These are phyloP conservation scores for Neonectria coccinea DNA, from an alignment of 2,329 filamentous ascomycete genomes.

Conservation along the genomic window DNA sequence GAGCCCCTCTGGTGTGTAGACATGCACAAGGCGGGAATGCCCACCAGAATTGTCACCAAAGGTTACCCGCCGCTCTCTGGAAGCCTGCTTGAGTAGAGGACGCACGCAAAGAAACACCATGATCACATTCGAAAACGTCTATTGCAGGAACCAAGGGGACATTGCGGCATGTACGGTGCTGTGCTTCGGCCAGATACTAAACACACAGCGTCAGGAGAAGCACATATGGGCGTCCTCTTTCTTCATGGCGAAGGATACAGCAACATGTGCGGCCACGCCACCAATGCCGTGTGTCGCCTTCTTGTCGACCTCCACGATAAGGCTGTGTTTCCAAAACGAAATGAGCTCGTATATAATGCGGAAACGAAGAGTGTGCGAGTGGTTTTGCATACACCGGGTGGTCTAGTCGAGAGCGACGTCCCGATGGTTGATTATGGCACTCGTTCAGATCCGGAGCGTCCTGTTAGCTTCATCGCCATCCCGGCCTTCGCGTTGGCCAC, in stretches of 20 bases:
- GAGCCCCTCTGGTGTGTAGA: slow-evolving; percentile 5
- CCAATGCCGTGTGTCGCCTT: slow-evolving; percentile 7
- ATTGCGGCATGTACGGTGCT: slow-evolving; percentile 19
- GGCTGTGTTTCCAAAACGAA: not conserved
- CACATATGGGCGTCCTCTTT: slow-evolving; percentile 21
- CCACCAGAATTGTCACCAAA: slow-evolving; percentile 2
- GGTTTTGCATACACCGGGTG: slow-evolving; percentile 13
- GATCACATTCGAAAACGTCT: slow-evolving; percentile 13
- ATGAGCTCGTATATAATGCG: not conserved
- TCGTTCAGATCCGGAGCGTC: slow-evolving; percentile 6
- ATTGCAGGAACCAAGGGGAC: slow-evolving; percentile 12
- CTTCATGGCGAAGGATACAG: slow-evolving; percentile 15
- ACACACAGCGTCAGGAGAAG: slow-evolving; percentile 7
- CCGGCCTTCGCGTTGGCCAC: slow-evolving; percentile 8
- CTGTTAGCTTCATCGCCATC: slow-evolving; percentile 10
- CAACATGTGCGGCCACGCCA: slow-evolving; percentile 24
- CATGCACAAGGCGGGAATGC: slow-evolving; percentile 18
- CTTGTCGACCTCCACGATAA: slow-evolving; percentile 14
- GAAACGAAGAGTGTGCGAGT: slow-evolving; percentile 3
- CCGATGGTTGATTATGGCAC: slow-evolving; percentile 2
- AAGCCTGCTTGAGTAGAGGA: slow-evolving; percentile 13
- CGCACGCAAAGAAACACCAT: not conserved
- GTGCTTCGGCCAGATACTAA: slow-evolving; percentile 12
- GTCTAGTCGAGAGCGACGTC: not conserved
- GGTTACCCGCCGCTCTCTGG: slow-evolving; percentile 9